Conservation (phyloP, 2,329 filamentous ascomycete genomes). For the Colletotrichum chrysophilum region DNA sequence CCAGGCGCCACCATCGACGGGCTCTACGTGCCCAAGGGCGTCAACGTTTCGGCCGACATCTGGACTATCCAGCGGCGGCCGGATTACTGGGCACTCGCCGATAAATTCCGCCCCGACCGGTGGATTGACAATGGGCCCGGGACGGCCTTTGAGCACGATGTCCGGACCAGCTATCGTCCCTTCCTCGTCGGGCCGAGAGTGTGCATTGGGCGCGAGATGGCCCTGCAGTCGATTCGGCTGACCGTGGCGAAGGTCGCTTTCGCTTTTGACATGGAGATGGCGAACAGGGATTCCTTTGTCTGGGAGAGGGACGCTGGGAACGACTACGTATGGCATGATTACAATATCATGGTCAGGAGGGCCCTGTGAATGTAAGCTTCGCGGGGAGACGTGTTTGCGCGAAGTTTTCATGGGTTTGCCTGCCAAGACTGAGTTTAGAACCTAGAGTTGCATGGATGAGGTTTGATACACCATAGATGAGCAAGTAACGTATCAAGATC, state of each 20-base stretch:
- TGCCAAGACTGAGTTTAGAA: not conserved
- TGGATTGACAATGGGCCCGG: slow-evolving; percentile 34
- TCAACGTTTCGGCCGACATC: not conserved
- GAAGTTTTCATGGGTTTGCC: not conserved
- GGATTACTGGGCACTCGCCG: slow-evolving; percentile 44
- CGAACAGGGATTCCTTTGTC: not conserved
- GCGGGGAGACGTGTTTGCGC: not conserved
- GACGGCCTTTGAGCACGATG: not conserved
- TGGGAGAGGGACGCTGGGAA: slow-evolving; percentile 11
- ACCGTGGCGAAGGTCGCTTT: slow-evolving; percentile 2
- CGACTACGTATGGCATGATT: slow-evolving; percentile 7
- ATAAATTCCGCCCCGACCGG: slow-evolving; percentile 53
- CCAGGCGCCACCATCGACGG: not conserved
- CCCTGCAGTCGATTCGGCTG: slow-evolving; percentile 1
- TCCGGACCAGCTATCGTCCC: not conserved
- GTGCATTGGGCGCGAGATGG: slow-evolving; percentile 13
- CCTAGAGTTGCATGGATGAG: not conserved
- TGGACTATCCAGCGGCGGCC: slow-evolving; percentile 41
- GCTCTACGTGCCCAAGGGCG: not conserved
- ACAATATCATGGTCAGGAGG: not conserved
- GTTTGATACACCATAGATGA: not conserved
- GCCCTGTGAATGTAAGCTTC: not conserved
- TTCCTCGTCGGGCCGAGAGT: slow-evolving; percentile 1
- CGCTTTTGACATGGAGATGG: not conserved
- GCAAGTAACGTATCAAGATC: not conserved